Evolutionary conservation across 345 rosid species (phyloP), one percentile per base, ranked within the genome.

Genomic region (Geranium brycei): DNA sequence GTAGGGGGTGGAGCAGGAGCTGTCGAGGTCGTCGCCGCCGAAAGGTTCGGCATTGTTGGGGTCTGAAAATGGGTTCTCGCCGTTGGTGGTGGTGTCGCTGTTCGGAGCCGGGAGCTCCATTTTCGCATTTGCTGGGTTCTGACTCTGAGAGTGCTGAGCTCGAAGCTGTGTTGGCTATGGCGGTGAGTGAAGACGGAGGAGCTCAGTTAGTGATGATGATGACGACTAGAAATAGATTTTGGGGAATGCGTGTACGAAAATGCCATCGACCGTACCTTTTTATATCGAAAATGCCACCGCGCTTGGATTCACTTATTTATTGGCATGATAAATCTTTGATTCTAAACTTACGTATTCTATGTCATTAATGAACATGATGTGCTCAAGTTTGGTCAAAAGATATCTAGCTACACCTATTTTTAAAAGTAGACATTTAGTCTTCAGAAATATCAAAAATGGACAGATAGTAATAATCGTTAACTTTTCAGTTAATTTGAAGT

Each of bases 1-100:
- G 71, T 85, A 93, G 11, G 99, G 99, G 15, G 99, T 85, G n/a
- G 99, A 93, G 71, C 95, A 90, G 66, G 81, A 73, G 66, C 89
- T 82, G 74, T 82, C 89, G 16, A 71, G 31, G 31, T 80, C 86
- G 5, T 66, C 75, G 11, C 61, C 62, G 53, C 59, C 40, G 1
- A 38, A 16, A 17, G 62, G 8, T 14, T 61, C 18, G 32, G 56
- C 63, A 57, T 66, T 35, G 57, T 31, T 14, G 17, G 71, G 32
- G 64, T 38, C 68, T 32, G 60, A 58, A 14, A 17, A 62, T 8
- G 56, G 60, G 68, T 55, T 62, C 59, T 51, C 47, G 67, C 64
- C 67, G 62, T 64, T 62, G 14, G 0, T 47, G 15, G 15, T 0
- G 15, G 1, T 47, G 53, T 7, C 53, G 67, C 51, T 71, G 68